Evolutionary conservation across 2,329 filamentous ascomycete genomes (phyloP), one percentile per base, ranked within the genome.

Genomic region (Daldinia sp.): DNA sequence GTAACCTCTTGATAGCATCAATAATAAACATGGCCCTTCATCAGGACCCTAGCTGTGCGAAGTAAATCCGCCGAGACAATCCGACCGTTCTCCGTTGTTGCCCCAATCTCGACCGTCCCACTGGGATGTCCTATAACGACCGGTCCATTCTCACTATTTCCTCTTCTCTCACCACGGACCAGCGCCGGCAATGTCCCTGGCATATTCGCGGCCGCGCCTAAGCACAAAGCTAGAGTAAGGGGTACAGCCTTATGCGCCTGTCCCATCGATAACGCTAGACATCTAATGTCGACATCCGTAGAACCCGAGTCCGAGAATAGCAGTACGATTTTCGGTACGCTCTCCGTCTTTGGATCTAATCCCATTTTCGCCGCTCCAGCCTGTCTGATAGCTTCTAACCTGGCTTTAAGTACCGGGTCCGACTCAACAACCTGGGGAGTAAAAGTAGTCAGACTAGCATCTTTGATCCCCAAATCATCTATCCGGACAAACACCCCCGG

Each of bases 11-110:
- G 35, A 26, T 26, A 20, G 9, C 56, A 46, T 57, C 67, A 82
- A 65, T 84, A 86, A 53, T 80, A 84, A 2, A 86, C 81, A 4
- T 81, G 73, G 0, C 85, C 85, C 65, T 82, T 83, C 84, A 86
- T 86, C 69, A 87, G 51, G 4, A 85, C 75, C 57, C 83, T 80
- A 6, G 83, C 84, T 0, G 85, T 87, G 20, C 84, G 78, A 67
- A 83, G 77, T 30, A 87, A 70, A 64, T 83, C 80, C 0, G 84
- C 85, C 15, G 81, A 82, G 59, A 79, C 74, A 20, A 86, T 79
- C 44, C 75, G 72, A 0, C 82, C 84, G 26, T 80, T 71, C 4
- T 63, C 65, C 18, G 83, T 76, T 10, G 76, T 80, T 1, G 82
- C 82, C 1, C 82, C 81, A 20, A 87, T 82, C 61, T 84, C 82